Evolutionary conservation across 2,329 filamentous ascomycete species (phyloP), one percentile per base, ranked within the genome.

Genomic region (Colletotrichum australisinense): DNA sequence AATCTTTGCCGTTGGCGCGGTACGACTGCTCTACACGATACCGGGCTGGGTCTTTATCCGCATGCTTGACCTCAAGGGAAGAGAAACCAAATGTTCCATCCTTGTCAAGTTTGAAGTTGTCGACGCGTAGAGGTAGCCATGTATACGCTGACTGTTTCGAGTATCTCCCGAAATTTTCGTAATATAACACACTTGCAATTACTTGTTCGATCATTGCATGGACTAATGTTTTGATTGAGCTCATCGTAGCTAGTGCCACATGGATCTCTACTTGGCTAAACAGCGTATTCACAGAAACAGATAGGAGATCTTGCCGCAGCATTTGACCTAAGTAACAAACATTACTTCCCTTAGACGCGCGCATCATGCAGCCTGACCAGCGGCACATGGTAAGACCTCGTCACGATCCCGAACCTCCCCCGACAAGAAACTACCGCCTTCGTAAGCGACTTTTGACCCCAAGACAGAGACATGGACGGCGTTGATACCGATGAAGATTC

Each of bases 61-160:
- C 5, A 88, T 93, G 88, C 77, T 93, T 76, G 91, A 93, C 77
- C 81, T 93, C 70, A 90, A 89, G 78, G 92, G 92, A 0, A 84
- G 87, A 38, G 90, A 93, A 83, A 93, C 91, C 0, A 87, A 83
- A 74, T 92, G 91, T 75, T 88, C 89, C 4, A 71, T 93, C 57
- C 81, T 93, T 35, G 87, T 93, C 6, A 90, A 85, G 76, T 91
- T 93, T 79, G 88, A 91, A 69, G 78, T 93, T 66, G 80, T 82
- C 72, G 84, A 90, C 77, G 75, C 74, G 35, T 72, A 24, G 69
- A 42, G 12, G 42, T 32, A 24, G 26, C 19, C 1, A 55, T 7
- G 19, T 19, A 32, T 8, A 65, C 8, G 11, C 26, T 19, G 5
- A 8, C 2, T n/a, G 42, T 11, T 22, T 4, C 19, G 8, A 7